Base-by-base conservation (phyloP, 2,329 filamentous ascomycete genomes). In the Aspergillus sergii region DNA sequence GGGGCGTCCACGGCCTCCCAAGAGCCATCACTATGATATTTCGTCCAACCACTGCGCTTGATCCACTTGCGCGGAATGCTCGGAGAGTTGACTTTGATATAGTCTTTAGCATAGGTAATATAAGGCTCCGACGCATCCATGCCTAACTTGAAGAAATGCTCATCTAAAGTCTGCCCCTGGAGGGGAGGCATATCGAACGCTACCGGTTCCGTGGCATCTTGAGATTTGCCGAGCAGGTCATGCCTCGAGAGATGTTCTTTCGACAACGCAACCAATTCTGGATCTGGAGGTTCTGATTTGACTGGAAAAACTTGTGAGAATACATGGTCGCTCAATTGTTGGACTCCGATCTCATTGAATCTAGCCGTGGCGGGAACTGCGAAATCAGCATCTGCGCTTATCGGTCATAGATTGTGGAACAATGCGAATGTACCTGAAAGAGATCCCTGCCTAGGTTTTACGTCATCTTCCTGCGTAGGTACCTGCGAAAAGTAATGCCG, bases 301-400 rank as follows among this genome's bases (percentile, higher is more conserved):
- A 83, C 78, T 5, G 86, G 87, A 73, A 99, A 99, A 48, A 99
- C 81, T 78, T 98, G 95, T 1, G 86, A 75, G 77, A 94, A 92
- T 51, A 99, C 85, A 81, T 94, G 86, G 63, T 85, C 84, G 82
- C 93, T 97, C 69, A 99, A 83, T 73, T 98, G 94, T 80, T 99
- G 95, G 45, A 99, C 92, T 59, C 92, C 93, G 71, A 99, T 94
- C 69, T 96, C 91, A 79, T 96, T 99, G 82, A 91, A 92, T 68
- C 95, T 89, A 56, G 92, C 83, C 61, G 85, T 79, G 5, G 79
- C 75, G 21, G 76, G 74, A 26, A 80, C 79, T 79, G 64, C 19
- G 51, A 46, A 53, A 65, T 73, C 46, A 71, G 66, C 45, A 65
- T 50, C 41, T 60, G 56, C 50, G 23, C 41, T 28, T 60, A 46